phyloP scores from a whole-genome alignment of 129 eudicot species.

The Pseudognaphalium luteoalbum region DNA sequence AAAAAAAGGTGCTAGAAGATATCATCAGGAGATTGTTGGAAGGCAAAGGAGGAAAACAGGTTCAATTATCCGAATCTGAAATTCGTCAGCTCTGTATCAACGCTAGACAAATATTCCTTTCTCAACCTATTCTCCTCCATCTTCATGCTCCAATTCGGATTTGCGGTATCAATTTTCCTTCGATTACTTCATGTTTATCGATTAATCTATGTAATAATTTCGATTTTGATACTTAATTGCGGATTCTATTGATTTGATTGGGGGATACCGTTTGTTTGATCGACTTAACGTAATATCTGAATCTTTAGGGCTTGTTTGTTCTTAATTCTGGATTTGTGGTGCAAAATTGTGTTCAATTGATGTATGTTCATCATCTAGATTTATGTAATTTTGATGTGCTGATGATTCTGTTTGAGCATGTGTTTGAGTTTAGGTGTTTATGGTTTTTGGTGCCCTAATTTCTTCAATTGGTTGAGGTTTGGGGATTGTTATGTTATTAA shows the following conservation, averaged over 20 bases:
- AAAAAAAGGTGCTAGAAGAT: slow-evolving; percentile 61
- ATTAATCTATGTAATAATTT: background rate
- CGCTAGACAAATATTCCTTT: slow-evolving; percentile 68
- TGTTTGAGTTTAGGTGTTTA: background rate
- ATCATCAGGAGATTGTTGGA: slow-evolving; percentile 71
- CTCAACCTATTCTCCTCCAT: slow-evolving; percentile 69
- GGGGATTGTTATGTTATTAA: background rate
- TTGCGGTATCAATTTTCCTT: slow-evolving; percentile 48
- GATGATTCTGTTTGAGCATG: background rate
- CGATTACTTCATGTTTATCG: background rate
- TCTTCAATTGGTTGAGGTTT: background rate
- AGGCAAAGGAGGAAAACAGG: slow-evolving; percentile 77
- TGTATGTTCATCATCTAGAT: background rate
- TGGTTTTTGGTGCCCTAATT: slow-evolving; percentile 11
- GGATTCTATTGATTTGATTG: background rate
- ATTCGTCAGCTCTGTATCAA: slow-evolving; percentile 72
- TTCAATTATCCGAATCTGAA: slow-evolving; percentile 76
- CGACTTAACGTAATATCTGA: background rate
- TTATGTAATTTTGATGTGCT: background rate
- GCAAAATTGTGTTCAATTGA: no score
- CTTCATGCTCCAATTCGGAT: slow-evolving; percentile 72
- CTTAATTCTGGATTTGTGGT: background rate
- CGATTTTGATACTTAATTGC: background rate
- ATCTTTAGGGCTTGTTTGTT: background rate
- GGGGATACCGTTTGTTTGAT: background rate